These are phyloP conservation scores for Pestalotiopsis sp. DNA, from an alignment of 2,329 filamentous ascomycete species.

Conservation along the genomic window DNA sequence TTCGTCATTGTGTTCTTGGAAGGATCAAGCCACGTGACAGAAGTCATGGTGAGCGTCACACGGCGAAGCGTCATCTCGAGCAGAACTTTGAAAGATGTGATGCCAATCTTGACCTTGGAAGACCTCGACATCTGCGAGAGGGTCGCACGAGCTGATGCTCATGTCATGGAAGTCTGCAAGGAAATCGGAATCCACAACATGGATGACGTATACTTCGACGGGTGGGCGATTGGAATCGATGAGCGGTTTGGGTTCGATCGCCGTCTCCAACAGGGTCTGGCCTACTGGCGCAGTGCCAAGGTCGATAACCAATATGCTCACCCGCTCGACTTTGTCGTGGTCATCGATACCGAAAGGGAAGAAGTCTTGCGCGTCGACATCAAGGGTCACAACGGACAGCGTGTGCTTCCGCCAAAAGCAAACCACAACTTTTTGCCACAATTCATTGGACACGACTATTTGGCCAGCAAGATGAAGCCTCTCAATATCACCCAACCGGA, in stretches of 20 bases:
- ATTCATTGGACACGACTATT: constrained; percentile 40
- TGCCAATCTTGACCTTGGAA: constrained; percentile 71
- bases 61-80: constrained; percentile 42
- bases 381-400: constrained; percentile 36
- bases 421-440: constrained; percentile 41
- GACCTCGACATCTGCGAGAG: constrained; percentile 77
- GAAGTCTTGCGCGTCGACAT: constrained; percentile 50
- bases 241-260: constrained; percentile 74
- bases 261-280: constrained; percentile 78
- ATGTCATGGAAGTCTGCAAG: constrained; percentile 76
- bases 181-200: constrained; percentile 79
- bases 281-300: constrained; percentile 76
- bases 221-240: constrained; percentile 84
- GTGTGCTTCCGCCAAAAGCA: constrained; percentile 38
- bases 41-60: constrained; percentile 55
- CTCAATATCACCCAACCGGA: constrained; percentile 65
- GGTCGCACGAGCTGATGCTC: constrained; percentile 67
- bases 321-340: constrained; percentile 46
- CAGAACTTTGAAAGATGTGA: constrained; percentile 50
- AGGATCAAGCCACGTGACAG: constrained; percentile 42
- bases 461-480: constrained; percentile 49
- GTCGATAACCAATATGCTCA: constrained; percentile 75
- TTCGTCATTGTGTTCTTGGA: constrained; percentile 52
- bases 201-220: constrained; percentile 83
- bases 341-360: constrained; percentile 49